phyloP scores from a whole-genome alignment of 257 asterid genomes.

The Parsonsia alboflavescens region DNA sequence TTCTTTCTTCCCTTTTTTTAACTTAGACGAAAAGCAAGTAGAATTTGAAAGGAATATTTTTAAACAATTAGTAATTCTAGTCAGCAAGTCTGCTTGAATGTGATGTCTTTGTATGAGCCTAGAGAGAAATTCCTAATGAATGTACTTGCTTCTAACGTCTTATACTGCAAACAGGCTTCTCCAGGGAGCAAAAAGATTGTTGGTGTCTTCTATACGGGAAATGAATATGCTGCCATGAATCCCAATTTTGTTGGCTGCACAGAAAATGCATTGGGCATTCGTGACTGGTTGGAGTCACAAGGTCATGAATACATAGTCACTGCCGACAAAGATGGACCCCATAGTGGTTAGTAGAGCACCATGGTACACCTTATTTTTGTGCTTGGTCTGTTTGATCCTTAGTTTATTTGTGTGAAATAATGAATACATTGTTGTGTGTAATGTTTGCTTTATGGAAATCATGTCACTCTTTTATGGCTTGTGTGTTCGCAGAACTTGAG shows the following conservation, averaged over 20 bases:
- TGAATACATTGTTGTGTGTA: not conserved
- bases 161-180: conserved; percentile 48
- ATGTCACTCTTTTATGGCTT: not conserved
- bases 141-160: not conserved
- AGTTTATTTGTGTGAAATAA: not conserved
- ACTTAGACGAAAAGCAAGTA: too few relatives aligned
- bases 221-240: conserved; percentile 81
- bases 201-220: conserved; percentile 86
- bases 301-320: conserved; percentile 92
- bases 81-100: not conserved
- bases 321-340: conserved; percentile 86
- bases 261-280: conserved; percentile 89
- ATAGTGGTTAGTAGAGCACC: conserved; percentile 47
- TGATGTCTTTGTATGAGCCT: not conserved
- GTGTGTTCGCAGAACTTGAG: conserved; percentile 71
- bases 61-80: not conserved
- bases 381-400: not conserved
- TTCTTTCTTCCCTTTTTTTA: too few relatives aligned
- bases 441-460: not conserved
- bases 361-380: not conserved
- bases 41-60: too few relatives aligned
- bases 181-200: conserved; percentile 95
- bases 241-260: conserved; percentile 86
- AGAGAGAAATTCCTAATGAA: not conserved
- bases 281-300: conserved; percentile 82